Evolutionary conservation across 2,329 filamentous ascomycete species (phyloP).

Genomic region (Aciculosporium take): DNA sequence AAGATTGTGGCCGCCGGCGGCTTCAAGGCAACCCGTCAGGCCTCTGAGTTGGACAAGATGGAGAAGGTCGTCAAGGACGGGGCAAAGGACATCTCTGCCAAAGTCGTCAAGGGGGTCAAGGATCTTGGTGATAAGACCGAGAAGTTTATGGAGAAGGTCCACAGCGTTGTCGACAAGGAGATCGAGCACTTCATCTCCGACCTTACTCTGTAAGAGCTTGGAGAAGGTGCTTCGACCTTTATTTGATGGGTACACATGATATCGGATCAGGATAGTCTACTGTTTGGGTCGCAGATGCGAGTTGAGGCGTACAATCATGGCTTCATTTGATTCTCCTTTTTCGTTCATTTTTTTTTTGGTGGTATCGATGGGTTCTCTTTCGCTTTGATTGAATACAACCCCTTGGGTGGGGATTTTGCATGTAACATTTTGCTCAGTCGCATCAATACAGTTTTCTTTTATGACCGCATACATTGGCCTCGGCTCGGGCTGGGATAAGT

Average conservation of each 20-base stretch:
- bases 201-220: constrained; percentile 23
- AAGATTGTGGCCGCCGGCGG: constrained; percentile 62
- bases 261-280: not conserved
- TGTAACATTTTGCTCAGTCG: constrained; percentile 1
- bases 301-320: constrained; percentile 9
- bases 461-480: not conserved
- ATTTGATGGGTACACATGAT: constrained; percentile 1
- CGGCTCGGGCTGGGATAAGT: too few species aligned
- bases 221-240: not conserved
- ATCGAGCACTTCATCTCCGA: constrained; percentile 45
- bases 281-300: constrained; percentile 15
- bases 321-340: constrained; percentile 2
- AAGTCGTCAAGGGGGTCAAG: constrained; percentile 40
- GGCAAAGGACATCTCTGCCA: constrained; percentile 42
- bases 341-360: constrained; percentile 3
- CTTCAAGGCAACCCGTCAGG: constrained; percentile 43
- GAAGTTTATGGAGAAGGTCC: constrained; percentile 49
- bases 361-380: constrained; percentile 1
- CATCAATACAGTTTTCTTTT: constrained; percentile 7
- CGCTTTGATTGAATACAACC: not conserved
- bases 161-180: constrained; percentile 47
- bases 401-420: not conserved
- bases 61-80: constrained; percentile 46
- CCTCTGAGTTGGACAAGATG: constrained; percentile 40
- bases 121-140: constrained; percentile 40